Evolutionary conservation across 2,329 filamentous ascomycete genomes (phyloP), one percentile per base, ranked within the genome.

Genomic region (Fusarium drepaniforme): DNA sequence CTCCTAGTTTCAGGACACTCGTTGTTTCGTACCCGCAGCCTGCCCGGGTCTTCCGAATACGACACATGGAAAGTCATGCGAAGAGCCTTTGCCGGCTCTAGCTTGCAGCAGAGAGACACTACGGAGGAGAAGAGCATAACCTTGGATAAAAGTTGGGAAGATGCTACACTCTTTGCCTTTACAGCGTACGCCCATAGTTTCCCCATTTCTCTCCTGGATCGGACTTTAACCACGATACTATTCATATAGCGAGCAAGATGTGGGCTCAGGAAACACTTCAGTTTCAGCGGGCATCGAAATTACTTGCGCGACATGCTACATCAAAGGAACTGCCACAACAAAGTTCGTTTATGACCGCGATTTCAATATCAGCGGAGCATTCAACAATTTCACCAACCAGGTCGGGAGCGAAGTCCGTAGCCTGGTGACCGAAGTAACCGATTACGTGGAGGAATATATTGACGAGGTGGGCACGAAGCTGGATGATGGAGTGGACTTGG

Each of bases 401-500:
- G 56, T 38, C 12, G 13, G n/a, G 8, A 38, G 8, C n/a, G 33
- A 58, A 23, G 28, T 58, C 37, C 15, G 21, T 38, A 40, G 33
- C n/a, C 21, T 60, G 37, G 37, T 42, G 58, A 71, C 51, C n/a
- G 11, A 57, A 37, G 61, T 18, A 16, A 60, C 64, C 3, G 63
- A 65, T 57, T 72, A 70, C 40, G 46, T 72, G 8, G 67, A 70
- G 15, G 40, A 65, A 8, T 67, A 67, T 37, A 40, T 70, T 35
- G 35, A 70, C 9, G 23, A n/a, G n/a, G 67, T 70, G 40, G 35
- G 12, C 15, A 25, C 3, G 1, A 67, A 70, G 3, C 11, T 67
- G 8, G 46, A 59, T 13, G 67, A 72, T 28, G 67, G 67, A n/a
- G 23, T 70, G n/a, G 70, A 70, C 35, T 33, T 72, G 8, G 56